Evolutionary conservation across 2,329 filamentous ascomycete genomes (phyloP).

Genomic region (Mycosphaerella arachidis): DNA sequence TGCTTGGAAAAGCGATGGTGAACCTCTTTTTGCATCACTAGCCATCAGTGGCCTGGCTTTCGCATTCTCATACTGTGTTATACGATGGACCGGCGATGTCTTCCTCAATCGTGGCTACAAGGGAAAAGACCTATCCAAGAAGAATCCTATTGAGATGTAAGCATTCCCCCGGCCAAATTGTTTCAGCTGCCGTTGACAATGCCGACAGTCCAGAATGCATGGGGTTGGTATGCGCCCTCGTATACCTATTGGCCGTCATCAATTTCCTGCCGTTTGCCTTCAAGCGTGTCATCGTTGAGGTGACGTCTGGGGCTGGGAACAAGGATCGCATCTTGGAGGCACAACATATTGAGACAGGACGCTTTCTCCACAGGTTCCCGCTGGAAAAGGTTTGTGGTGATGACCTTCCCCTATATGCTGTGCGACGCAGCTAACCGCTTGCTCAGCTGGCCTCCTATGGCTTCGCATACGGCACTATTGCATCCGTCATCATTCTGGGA

Average conservation of each 20-base stretch:
- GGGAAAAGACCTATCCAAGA: slow-evolving; percentile 82
- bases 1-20: slow-evolving; percentile 78
- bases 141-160: slow-evolving; percentile 68
- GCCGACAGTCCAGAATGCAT: slow-evolving; percentile 76
- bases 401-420: slow-evolving; percentile 38
- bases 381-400: slow-evolving; percentile 62
- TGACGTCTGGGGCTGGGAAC: slow-evolving; percentile 90
- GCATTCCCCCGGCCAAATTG: slow-evolving; percentile 23
- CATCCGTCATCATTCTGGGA: slow-evolving; percentile 84
- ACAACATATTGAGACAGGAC: slow-evolving; percentile 71
- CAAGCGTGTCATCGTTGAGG: slow-evolving; percentile 95
- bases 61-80: slow-evolving; percentile 73
- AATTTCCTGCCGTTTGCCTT: slow-evolving; percentile 95
- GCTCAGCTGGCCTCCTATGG: slow-evolving; percentile 84
- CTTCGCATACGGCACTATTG: slow-evolving; percentile 86
- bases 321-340: slow-evolving; percentile 74
- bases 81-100: slow-evolving; percentile 85
- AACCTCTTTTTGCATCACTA: slow-evolving; percentile 81
- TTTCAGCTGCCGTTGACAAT: slow-evolving; percentile 17
- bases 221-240: slow-evolving; percentile 87
- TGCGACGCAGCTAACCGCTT: slow-evolving; percentile 37
- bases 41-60: slow-evolving; percentile 85
- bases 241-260: slow-evolving; percentile 85
- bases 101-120: slow-evolving; percentile 87
- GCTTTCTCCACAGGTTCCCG: slow-evolving; percentile 85